Conservation (phyloP, 208 protist genomes). For the Leishmania turanica region DNA sequence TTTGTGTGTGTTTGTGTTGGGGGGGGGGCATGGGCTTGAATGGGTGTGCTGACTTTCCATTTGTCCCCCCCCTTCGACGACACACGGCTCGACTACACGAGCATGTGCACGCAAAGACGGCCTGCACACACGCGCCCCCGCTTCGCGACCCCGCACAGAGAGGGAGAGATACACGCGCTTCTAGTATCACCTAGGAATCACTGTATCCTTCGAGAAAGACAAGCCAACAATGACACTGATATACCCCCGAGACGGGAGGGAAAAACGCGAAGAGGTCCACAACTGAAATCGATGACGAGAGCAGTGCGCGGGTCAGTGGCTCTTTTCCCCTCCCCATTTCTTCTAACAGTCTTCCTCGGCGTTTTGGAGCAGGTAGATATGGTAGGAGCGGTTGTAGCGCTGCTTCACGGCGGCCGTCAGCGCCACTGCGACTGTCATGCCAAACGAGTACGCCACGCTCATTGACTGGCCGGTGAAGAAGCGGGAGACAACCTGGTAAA, state of each 20-base stretch:
- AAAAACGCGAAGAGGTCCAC: neutral
- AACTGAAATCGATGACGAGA: neutral
- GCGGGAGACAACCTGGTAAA: slow-evolving; percentile 80
- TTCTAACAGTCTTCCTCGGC: slow-evolving; percentile 22
- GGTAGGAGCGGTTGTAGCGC: slow-evolving; percentile 84
- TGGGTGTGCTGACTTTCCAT: neutral
- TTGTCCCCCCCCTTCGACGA: neutral
- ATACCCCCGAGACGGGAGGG: neutral
- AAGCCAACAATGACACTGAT: neutral
- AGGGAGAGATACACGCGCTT: neutral
- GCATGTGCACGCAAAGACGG: neutral
- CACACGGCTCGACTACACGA: neutral
- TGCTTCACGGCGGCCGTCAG: slow-evolving; percentile 74
- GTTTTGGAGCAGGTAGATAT: slow-evolving; percentile 48
- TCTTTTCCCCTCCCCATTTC: neutral
- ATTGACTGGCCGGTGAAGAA: slow-evolving; percentile 76
- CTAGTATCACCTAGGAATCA: neutral
- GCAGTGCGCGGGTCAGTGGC: neutral
- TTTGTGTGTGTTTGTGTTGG: too few species aligned
- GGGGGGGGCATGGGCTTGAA: neutral
- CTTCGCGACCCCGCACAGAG: neutral
- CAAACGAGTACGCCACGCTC: slow-evolving; percentile 84
- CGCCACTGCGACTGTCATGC: slow-evolving; percentile 78
- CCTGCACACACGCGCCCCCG: neutral
- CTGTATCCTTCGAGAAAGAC: neutral